A percentile compares a stretch with the other conserved stretches of the same genome.
Evolutionary conservation across 768 basidiomycete genomes (phyloP).

Genomic region (Suillus tomentosus): DNA sequence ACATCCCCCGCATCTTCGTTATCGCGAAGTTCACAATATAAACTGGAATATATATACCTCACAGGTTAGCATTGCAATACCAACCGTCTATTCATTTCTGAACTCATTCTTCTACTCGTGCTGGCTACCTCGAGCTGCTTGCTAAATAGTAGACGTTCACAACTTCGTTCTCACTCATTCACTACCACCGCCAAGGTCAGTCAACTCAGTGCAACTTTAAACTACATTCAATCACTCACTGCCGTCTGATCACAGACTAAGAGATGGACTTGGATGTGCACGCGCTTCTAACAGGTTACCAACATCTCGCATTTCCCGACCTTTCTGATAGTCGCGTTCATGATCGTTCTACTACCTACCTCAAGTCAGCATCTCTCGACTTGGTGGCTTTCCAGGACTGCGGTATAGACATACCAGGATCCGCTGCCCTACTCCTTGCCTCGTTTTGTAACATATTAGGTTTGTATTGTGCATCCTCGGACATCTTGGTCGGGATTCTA

Average conservation of each 20-base stretch:
- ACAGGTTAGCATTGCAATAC: too few species aligned
- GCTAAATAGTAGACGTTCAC: neutral
- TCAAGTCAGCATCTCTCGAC: neutral
- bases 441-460: constrained; percentile 26
- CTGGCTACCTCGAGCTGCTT: too few species aligned
- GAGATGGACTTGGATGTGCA: neutral
- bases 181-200: neutral
- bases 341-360: neutral
- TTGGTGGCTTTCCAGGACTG: constrained; percentile 6
- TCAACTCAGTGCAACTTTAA: neutral
- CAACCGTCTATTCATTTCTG: too few species aligned
- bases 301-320: constrained; percentile 21
- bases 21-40: too few species aligned
- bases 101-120: too few species aligned
- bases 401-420: constrained; percentile 8
- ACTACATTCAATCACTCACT: neutral
- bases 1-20: too few species aligned
- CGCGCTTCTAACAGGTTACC: constrained; percentile 11
- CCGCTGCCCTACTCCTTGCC: constrained; percentile 20
- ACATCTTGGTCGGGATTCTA: constrained; percentile 23
- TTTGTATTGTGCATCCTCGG: constrained; percentile 23
- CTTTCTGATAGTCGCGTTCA: constrained; percentile 20
- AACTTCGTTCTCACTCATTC: neutral
- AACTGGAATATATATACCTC: too few species aligned
- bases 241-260: neutral